A percentile compares a stretch with the other conserved stretches of the same genome.
Conservation (phyloP, 1,284 basidiomycete genomes). For the Apiotrichum gamsii region DNA sequence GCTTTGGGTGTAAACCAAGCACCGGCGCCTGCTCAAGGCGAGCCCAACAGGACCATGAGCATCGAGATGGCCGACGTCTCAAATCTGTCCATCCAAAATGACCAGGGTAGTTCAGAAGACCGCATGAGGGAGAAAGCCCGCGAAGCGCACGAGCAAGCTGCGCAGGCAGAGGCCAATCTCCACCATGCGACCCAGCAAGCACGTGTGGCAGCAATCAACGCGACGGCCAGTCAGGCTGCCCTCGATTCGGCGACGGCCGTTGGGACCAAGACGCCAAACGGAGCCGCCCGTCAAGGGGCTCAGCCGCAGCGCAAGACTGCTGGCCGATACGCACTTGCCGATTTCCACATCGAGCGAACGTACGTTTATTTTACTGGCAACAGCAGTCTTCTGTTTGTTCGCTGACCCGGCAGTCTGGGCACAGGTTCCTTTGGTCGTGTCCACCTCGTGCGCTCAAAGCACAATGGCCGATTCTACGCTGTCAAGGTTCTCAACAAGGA, state of each 20-base stretch:
- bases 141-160: conserved; percentile 47
- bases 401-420: conserved; percentile 54
- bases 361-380: conserved; percentile 16
- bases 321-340: conserved; percentile 50
- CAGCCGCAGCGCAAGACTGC: conserved; percentile 48
- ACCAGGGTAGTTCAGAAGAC: conserved; percentile 32
- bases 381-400: neutral
- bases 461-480: conserved; percentile 88
- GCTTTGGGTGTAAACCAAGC: conserved; percentile 23
- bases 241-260: conserved; percentile 29
- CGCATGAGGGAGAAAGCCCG: conserved; percentile 43
- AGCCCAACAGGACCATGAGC: conserved; percentile 30
- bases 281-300: conserved; percentile 13
- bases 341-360: conserved; percentile 52
- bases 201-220: conserved; percentile 47
- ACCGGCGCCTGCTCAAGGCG: neutral
- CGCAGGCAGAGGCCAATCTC: conserved; percentile 44
- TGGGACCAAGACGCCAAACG: conserved; percentile 18
- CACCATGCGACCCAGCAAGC: conserved; percentile 48
- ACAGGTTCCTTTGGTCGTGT: conserved; percentile 94
- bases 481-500: conserved; percentile 93
- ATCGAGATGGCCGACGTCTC: conserved; percentile 42
- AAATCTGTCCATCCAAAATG: conserved; percentile 17
- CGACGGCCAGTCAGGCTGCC: conserved; percentile 45
- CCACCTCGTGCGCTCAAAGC: conserved; percentile 83